Evolutionary conservation across 2,329 filamentous ascomycete species (phyloP).

Genomic region (Sporothrix luriei): DNA sequence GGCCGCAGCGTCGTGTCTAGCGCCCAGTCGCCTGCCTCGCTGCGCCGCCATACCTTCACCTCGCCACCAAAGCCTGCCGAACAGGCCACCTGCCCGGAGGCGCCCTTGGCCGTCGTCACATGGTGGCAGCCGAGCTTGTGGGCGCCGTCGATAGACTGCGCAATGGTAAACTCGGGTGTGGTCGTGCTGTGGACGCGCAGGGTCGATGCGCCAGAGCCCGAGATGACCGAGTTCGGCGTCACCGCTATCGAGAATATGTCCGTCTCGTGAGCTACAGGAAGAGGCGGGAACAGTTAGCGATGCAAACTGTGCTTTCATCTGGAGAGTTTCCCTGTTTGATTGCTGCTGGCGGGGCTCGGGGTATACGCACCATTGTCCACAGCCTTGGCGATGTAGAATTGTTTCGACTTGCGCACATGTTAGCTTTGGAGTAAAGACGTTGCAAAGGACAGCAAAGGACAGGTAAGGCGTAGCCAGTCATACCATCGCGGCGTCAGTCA

Average conservation of each 20-base stretch:
- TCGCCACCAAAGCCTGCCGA: conserved; percentile 90
- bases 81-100: conserved; percentile 70
- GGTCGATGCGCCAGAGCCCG: conserved; percentile 79
- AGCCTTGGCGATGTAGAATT: conserved; percentile 93
- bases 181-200: conserved; percentile 78
- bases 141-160: conserved; percentile 75
- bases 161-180: conserved; percentile 71
- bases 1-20: conserved; percentile 51
- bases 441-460: neutral
- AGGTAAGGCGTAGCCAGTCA: neutral
- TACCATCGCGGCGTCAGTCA: conserved; percentile 21
- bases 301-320: neutral
- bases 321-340: neutral
- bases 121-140: conserved; percentile 94
- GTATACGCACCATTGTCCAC: conserved; percentile 74
- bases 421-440: neutral
- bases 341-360: conserved; percentile 35
- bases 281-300: neutral
- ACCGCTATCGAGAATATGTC: conserved; percentile 84
- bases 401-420: conserved; percentile 75
- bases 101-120: conserved; percentile 64
- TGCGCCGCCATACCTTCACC: conserved; percentile 75
- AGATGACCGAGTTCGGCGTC: conserved; percentile 73
- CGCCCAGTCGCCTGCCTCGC: conserved; percentile 60
- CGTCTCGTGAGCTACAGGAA: conserved; percentile 68